A percentile compares a stretch with the other conserved stretches of the same genome.
Conservation (phyloP, 257 asterid genomes). For the Linderniella brevidens region DNA sequence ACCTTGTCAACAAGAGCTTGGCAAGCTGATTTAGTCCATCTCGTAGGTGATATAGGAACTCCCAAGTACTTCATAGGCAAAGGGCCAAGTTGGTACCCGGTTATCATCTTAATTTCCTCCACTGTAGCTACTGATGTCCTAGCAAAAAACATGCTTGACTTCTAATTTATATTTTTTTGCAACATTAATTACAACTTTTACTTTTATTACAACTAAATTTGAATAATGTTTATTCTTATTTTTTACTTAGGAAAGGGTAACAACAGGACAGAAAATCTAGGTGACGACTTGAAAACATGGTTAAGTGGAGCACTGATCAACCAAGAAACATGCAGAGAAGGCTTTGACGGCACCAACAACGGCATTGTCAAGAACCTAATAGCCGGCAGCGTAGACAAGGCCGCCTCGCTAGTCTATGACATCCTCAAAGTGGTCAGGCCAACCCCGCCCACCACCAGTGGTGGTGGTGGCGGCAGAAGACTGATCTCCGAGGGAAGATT, state of each 20-base stretch:
- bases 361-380: constrained; percentile 28
- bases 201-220: background rate
- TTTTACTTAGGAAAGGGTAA: background rate
- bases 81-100: too few relatives aligned
- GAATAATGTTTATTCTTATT: too few relatives aligned
- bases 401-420: constrained; percentile 24
- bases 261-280: constrained; percentile 25
- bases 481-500: constrained; percentile 13
- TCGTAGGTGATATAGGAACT: too few relatives aligned
- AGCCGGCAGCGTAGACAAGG: constrained; percentile 32
- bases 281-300: constrained; percentile 40
- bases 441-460: constrained; percentile 5
- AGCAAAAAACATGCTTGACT: too few relatives aligned
- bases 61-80: too few relatives aligned
- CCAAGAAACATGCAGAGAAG: constrained; percentile 45
- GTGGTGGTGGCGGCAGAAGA: constrained; percentile 19
- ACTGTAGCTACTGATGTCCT: too few relatives aligned
- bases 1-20: too few relatives aligned
- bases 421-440: constrained; percentile 42
- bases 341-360: constrained; percentile 35
- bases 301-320: constrained; percentile 32
- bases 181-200: too few relatives aligned
- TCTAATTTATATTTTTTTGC: too few relatives aligned
- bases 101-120: too few relatives aligned
- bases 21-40: too few relatives aligned